phyloP scores from a whole-genome alignment of 2,329 filamentous ascomycete species.

The Clarireedia hainanense region DNA sequence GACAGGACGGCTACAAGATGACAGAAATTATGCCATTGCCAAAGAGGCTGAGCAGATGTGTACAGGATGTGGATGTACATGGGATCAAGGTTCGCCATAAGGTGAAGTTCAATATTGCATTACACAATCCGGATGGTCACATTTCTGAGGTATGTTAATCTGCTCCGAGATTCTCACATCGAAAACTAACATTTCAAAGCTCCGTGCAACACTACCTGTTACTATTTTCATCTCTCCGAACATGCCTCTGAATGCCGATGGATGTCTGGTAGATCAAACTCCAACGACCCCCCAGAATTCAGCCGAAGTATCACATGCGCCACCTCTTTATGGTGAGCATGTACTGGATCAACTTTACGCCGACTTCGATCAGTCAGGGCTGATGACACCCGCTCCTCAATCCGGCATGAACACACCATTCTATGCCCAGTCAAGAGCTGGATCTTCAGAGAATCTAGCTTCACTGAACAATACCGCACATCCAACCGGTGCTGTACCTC shows the following conservation, averaged over 20 bases:
- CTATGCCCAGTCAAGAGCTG: constrained; percentile 60
- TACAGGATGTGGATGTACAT: constrained; percentile 83
- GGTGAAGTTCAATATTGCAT: constrained; percentile 80
- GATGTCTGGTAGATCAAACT: constrained; percentile 63
- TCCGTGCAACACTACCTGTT: constrained; percentile 82
- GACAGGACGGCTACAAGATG: constrained; percentile 57
- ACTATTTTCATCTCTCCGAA: constrained; percentile 95
- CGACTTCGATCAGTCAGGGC: constrained; percentile 73
- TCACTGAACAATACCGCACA: constrained; percentile 44
- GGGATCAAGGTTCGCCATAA: constrained; percentile 92
- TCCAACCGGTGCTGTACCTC: constrained; percentile 35
- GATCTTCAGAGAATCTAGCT: constrained; percentile 74
- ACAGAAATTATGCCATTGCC: constrained; percentile 63
- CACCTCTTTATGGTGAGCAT: constrained; percentile 89
- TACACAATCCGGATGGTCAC: constrained; percentile 93
- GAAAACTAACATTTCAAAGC: constrained; percentile 36
- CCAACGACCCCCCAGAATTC: constrained; percentile 38
- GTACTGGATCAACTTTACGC: constrained; percentile 85
- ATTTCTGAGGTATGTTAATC: constrained; percentile 64
- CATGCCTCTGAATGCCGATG: constrained; percentile 79
- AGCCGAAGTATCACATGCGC: constrained; percentile 57
- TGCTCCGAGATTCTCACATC: not conserved
- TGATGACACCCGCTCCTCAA: constrained; percentile 64
- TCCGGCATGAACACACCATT: constrained; percentile 78
- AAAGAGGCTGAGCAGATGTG: constrained; percentile 70